These are phyloP conservation scores for Metschnikowia lochheadii DNA, from an alignment of 805 yeast species.

Conservation along the genomic window DNA sequence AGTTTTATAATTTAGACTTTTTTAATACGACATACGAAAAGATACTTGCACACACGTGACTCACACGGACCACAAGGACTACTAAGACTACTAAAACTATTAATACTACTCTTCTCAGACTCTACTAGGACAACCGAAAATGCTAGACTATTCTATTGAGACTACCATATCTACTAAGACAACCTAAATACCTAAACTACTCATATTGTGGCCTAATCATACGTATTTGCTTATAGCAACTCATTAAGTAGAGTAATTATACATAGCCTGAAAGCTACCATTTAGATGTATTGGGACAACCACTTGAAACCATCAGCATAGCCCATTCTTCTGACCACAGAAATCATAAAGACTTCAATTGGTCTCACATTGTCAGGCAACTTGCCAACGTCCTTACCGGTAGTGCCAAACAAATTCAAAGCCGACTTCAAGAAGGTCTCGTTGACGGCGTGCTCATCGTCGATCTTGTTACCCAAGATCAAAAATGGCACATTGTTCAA, in stretches of 20 bases:
- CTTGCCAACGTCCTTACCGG: constrained; percentile 73
- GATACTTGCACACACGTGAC: too few species aligned
- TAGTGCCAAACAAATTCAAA: constrained; percentile 80
- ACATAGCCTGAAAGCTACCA: background rate
- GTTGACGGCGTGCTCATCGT: constrained; percentile 87
- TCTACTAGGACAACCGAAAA: too few species aligned
- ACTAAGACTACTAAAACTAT: too few species aligned
- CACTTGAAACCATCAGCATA: constrained; percentile 98
- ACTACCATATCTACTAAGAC: too few species aligned
- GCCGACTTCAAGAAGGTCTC: constrained; percentile 92
- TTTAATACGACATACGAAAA: too few species aligned
- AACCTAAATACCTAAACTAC: too few species aligned
- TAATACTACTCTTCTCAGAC: too few species aligned
- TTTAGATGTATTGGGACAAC: constrained; percentile 89
- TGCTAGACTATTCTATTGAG: too few species aligned
- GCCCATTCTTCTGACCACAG: constrained; percentile 98
- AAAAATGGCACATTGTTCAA: constrained; percentile 85
- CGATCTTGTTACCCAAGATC: constrained; percentile 94
- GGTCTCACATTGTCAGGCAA: constrained; percentile 79
- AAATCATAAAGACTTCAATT: constrained; percentile 94
- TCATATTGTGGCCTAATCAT: background rate
- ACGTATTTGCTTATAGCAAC: background rate
- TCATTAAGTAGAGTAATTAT: background rate
- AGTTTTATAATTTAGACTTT: too few species aligned
- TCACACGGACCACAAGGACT: too few species aligned